Evolutionary conservation across 148 eudicot species (phyloP).

Genomic region (Chenopodium formosanum): DNA sequence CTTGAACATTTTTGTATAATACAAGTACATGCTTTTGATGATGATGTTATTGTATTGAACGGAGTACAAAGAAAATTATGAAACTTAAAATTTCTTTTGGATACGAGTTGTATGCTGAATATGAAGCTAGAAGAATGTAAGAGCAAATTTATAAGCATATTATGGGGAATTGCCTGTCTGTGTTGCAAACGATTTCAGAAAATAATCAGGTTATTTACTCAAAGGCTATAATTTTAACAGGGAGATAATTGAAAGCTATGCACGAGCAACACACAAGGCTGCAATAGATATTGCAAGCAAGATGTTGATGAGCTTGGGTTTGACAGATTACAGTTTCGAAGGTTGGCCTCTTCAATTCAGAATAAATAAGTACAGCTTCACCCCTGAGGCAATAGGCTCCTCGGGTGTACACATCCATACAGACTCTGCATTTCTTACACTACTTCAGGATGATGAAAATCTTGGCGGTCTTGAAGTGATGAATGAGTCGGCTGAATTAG

Average conservation of each 20-base stretch:
- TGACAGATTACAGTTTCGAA: slow-evolving; percentile 35
- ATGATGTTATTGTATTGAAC: no score
- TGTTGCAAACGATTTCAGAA: neutral
- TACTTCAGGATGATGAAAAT: slow-evolving; percentile 74
- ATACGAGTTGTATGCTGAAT: no score
- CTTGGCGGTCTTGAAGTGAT: slow-evolving; percentile 78
- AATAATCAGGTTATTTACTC: neutral
- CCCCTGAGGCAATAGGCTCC: slow-evolving; percentile 48
- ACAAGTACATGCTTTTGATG: no score
- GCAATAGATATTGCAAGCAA: slow-evolving; percentile 41
- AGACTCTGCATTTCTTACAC: slow-evolving; percentile 67
- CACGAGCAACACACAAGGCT: slow-evolving; percentile 49
- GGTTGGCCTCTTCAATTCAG: slow-evolving; percentile 70
- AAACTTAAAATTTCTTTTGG: no score
- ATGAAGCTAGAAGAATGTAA: no score
- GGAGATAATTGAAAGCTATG: slow-evolving; percentile 48
- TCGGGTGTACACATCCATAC: slow-evolving; percentile 72
- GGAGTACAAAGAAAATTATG: no score
- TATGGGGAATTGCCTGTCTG: neutral
- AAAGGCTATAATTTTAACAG: slow-evolving; percentile 27
- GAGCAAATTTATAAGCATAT: no score
- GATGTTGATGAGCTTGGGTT: slow-evolving; percentile 48
- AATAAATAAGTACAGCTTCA: slow-evolving; percentile 69
- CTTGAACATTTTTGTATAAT: no score
- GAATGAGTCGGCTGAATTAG: slow-evolving; percentile 45